A percentile compares a stretch with the other conserved stretches of the same genome.
Evolutionary conservation across 768 basidiomycete genomes (phyloP).

Genomic region (Suillus brevipes): DNA sequence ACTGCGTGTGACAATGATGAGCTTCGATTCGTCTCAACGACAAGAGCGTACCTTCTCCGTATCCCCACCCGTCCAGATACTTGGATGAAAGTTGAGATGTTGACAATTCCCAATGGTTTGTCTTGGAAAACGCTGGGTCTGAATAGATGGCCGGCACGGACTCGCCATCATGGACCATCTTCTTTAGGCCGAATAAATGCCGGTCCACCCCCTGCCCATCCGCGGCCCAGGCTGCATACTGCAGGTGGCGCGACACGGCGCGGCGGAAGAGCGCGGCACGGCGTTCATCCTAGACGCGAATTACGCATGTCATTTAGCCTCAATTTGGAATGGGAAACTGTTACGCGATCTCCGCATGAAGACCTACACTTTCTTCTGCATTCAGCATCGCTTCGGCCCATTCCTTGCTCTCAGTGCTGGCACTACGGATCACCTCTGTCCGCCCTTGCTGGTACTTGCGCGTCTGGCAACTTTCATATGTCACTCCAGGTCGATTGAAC

Average conservation of each 20-base stretch:
- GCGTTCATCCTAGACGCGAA: constrained; percentile 44
- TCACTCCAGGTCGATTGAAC: constrained; percentile 68
- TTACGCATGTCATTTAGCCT: not conserved
- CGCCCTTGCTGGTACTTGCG: constrained; percentile 87
- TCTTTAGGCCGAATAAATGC: constrained; percentile 92
- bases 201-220: constrained; percentile 95
- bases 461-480: constrained; percentile 95
- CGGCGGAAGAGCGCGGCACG: constrained; percentile 68
- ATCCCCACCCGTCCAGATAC: constrained; percentile 94
- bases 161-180: constrained; percentile 74
- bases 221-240: constrained; percentile 89
- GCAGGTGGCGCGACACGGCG: constrained; percentile 80
- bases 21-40: not conserved
- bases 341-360: constrained; percentile 3
- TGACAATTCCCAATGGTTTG: constrained; percentile 89
- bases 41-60: constrained; percentile 75
- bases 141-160: constrained; percentile 68
- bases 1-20: constrained; percentile 47
- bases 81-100: constrained; percentile 84
- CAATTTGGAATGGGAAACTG: constrained; percentile 2
- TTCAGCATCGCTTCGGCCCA: constrained; percentile 92
- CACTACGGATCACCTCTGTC: constrained; percentile 92
- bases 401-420: constrained; percentile 76
- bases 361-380: constrained; percentile 46
- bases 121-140: constrained; percentile 67